Base-by-base conservation (phyloP, 2,329 filamentous ascomycete genomes). In the Dryadomyces quercivorus region DNA sequence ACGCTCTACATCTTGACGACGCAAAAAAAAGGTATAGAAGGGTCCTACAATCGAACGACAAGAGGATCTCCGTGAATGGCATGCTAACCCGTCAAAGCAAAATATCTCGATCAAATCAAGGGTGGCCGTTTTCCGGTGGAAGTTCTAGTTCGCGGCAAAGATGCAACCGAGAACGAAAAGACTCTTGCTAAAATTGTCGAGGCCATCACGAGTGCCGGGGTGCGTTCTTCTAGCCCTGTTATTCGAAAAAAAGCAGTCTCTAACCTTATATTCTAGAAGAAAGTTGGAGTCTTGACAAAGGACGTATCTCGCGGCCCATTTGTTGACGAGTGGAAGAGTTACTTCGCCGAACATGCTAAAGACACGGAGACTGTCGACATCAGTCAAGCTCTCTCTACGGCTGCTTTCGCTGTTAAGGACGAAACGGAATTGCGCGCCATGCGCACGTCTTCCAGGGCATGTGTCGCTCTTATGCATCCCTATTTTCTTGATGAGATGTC, bases 401-500 rank as follows among this genome's bases (percentile, higher is more conserved):
- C 85, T 45, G 90, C 89, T 52, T 86, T 98, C 67, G 85, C 92
- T 16, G 80, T 95, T 67, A 98, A 98, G 70, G 93, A 97, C 66
- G 91, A 96, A 69, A 86, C 85, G 64, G 93, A 98, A 70, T 76
- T 98, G 61, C 88, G 92, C 61, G 85, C 88, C 12, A 96, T 98
- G 78, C 85, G 94, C 65, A 94, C 92, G 61, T 90, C 92, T 5
- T 93, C 93, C 54, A 87, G 93, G 66, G 92, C 93, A 49, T 96
- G 91, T 62, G 92, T 94, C 60, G 91, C 90, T 56, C 75, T 97
- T 57, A 94, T 97, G 84, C 89, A 89, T 51, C 89, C 92, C 57
- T 98, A 93, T 70, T 97, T 97, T 68, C 84, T 98, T 60, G 93
- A 98, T 66, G 91, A 96, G 68, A 97, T 98, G 91, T 95, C 92